These are phyloP conservation scores for Grifola frondosa DNA, from an alignment of 1,284 basidiomycete species.

Conservation along the genomic window DNA sequence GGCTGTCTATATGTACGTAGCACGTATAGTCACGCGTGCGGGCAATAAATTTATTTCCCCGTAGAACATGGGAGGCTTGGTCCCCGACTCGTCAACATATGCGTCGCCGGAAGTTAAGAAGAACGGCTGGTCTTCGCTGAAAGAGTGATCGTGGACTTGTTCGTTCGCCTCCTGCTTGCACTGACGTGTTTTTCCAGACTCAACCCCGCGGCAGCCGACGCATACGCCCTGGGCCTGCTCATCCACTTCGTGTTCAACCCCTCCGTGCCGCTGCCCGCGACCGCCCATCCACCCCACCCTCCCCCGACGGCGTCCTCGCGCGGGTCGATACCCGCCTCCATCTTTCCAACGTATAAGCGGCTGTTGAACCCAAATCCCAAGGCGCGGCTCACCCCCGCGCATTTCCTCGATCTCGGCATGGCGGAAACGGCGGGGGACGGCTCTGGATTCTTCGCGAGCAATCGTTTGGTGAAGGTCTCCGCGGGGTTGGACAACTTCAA, in stretches of 20 bases:
- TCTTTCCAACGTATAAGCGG: constrained; percentile 85
- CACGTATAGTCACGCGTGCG: constrained; percentile 15
- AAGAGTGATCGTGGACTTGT: constrained; percentile 60
- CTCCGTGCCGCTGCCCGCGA: constrained; percentile 65
- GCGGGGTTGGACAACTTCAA: constrained; percentile 86
- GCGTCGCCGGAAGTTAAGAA: constrained; percentile 91
- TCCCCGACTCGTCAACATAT: constrained; percentile 59
- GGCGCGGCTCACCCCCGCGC: constrained; percentile 72
- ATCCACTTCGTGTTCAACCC: constrained; percentile 88
- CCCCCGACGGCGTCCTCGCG: constrained; percentile 73
- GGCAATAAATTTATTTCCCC: constrained; percentile 25
- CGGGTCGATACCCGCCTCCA: constrained; percentile 72
- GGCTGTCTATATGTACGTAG: constrained; percentile 75
- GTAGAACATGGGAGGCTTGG: constrained; percentile 70
- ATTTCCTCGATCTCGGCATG: constrained; percentile 82
- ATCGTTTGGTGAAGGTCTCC: constrained; percentile 85
- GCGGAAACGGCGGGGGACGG: constrained; percentile 53
- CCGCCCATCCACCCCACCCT: constrained; percentile 66
- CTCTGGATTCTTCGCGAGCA: constrained; percentile 82
- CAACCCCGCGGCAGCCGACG: constrained; percentile 74
- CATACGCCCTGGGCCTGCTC: constrained; percentile 85
- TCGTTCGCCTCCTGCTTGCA: constrained; percentile 6
- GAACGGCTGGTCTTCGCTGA: constrained; percentile 78
- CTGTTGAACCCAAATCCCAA: constrained; percentile 88
- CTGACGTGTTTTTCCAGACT: constrained; percentile 43